phyloP scores from a whole-genome alignment of 2,329 filamentous ascomycete species.

The Rutstroemia sydowiana region DNA sequence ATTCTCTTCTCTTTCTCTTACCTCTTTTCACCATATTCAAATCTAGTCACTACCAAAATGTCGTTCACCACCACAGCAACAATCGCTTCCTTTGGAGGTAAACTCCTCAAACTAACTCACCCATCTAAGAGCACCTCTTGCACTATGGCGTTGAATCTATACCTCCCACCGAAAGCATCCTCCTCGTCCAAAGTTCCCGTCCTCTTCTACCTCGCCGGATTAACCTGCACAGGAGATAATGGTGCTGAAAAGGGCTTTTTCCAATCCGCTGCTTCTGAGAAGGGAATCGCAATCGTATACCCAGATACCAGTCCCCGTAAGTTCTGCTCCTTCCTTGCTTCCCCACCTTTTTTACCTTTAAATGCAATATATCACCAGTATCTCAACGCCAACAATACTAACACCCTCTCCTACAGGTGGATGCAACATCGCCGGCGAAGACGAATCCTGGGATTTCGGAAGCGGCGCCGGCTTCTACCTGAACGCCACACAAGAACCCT shows the following conservation, averaged over 20 bases:
- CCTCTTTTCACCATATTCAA: not conserved
- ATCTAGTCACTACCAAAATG: constrained; percentile 43
- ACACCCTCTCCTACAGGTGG: constrained; percentile 45
- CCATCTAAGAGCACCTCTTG: constrained; percentile 70
- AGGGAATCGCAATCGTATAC: constrained; percentile 86
- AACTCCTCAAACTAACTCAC: constrained; percentile 90
- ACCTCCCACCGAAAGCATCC: constrained; percentile 67
- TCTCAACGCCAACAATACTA: not conserved
- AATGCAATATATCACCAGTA: not conserved
- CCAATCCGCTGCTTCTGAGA: constrained; percentile 70
- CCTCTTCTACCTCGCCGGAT: constrained; percentile 85
- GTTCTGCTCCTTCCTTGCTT: constrained; percentile 23
- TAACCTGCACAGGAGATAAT: constrained; percentile 92
- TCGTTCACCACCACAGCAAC: constrained; percentile 82
- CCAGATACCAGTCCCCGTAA: constrained; percentile 88
- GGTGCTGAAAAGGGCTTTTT: constrained; percentile 82
- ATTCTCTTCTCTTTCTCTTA: not conserved
- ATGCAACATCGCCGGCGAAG: constrained; percentile 71
- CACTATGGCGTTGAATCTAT: constrained; percentile 89
- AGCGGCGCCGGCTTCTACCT: constrained; percentile 91
- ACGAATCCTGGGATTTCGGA: constrained; percentile 88
- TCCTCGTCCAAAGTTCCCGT: constrained; percentile 61
- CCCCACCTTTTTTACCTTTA: not conserved
- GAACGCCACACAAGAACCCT: constrained; percentile 72
- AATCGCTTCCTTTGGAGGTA: constrained; percentile 87